phyloP scores from a whole-genome alignment of 2,329 filamentous ascomycete species.

The Pseudogymnoascus verrucosus region DNA sequence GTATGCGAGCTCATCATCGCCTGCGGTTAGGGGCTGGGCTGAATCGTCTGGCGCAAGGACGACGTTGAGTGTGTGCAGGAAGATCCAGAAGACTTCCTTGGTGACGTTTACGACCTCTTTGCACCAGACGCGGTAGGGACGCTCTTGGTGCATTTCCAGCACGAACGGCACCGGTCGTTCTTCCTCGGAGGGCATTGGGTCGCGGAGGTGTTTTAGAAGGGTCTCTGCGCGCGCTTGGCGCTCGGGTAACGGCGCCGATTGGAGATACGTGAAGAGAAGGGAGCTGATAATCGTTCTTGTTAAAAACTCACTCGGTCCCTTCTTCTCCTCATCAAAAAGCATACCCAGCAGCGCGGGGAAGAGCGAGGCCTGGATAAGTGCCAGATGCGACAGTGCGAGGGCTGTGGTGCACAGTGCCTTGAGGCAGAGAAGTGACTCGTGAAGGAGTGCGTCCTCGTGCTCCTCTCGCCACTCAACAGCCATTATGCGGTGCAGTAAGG shows the following conservation, averaged over 20 bases:
- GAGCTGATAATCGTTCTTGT: slow-evolving; percentile 86
- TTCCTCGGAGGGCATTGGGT: slow-evolving; percentile 68
- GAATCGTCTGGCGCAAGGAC: slow-evolving; percentile 50
- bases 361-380: slow-evolving; percentile 68
- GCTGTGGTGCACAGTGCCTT: slow-evolving; percentile 93
- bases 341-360: slow-evolving; percentile 82
- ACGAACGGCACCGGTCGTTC: slow-evolving; percentile 78
- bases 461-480: slow-evolving; percentile 96
- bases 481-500: slow-evolving; percentile 82
- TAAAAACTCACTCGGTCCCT: slow-evolving; percentile 92
- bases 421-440: slow-evolving; percentile 85
- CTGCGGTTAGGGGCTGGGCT: slow-evolving; percentile 4
- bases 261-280: slow-evolving; percentile 80
- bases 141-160: slow-evolving; percentile 74
- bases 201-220: slow-evolving; percentile 72
- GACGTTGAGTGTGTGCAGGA: slow-evolving; percentile 88
- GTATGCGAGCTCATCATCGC: slow-evolving; percentile 42
- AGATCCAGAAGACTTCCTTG: slow-evolving; percentile 99
- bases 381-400: slow-evolving; percentile 71
- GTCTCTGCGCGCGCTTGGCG: slow-evolving; percentile 60
- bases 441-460: slow-evolving; percentile 85
- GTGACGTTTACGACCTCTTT: slow-evolving; percentile 89
- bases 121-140: slow-evolving; percentile 89
- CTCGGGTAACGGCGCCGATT: slow-evolving; percentile 53
- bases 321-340: slow-evolving; percentile 96